phyloP scores from a whole-genome alignment of 148 eudicot genomes.

The Polygonum aviculare region DNA sequence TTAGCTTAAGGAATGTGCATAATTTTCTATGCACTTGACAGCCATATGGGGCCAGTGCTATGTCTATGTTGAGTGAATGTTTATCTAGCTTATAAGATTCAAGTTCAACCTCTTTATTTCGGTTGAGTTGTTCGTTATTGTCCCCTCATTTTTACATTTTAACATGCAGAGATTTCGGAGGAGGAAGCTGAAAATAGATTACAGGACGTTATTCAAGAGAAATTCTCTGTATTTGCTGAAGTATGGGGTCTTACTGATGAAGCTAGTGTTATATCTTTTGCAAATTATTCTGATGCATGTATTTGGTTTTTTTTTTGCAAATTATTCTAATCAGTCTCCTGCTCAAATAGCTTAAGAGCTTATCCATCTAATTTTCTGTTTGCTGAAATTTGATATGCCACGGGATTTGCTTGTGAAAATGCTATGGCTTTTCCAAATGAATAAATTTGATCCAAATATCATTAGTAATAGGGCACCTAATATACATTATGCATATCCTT shows the following conservation, averaged over 20 bases:
- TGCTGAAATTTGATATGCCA: neutral
- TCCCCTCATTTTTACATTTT: constrained; percentile 6
- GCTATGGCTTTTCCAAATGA: neutral
- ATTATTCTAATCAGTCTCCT: neutral
- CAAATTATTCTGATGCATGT: neutral
- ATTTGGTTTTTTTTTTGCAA: neutral
- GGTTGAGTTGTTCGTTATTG: neutral
- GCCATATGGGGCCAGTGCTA: neutral
- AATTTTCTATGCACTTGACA: neutral
- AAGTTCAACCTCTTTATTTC: neutral
- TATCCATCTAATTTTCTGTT: neutral
- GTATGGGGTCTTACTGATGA: constrained; percentile 34
- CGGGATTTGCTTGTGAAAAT: neutral
- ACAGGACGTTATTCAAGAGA: constrained; percentile 96
- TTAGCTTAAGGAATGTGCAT: neutral
- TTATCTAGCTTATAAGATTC: neutral
- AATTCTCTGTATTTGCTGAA: constrained; percentile 80
- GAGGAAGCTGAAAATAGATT: constrained; percentile 89
- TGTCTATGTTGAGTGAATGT: neutral
- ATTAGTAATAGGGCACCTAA: neutral
- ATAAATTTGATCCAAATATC: neutral
- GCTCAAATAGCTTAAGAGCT: neutral
- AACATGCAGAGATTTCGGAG: constrained; percentile 79
- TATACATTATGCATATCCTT: neutral
- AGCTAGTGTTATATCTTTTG: neutral